phyloP scores from a whole-genome alignment of 495 filamentous ascomycete genomes.

The Talaromyces stipitatus region DNA sequence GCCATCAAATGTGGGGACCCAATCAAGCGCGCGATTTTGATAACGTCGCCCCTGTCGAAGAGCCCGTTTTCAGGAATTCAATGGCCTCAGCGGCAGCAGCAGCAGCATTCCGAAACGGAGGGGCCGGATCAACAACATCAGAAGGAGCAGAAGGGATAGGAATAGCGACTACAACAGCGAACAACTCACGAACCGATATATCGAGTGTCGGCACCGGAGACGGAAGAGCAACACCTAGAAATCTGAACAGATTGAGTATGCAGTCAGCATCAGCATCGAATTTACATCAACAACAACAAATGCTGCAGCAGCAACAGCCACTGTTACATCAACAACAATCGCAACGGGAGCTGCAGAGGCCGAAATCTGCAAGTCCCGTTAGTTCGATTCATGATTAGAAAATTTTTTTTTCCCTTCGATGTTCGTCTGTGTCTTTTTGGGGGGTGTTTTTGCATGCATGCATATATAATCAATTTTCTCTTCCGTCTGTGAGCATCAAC shows the following conservation, averaged over 20 bases:
- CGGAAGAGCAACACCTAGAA: not conserved
- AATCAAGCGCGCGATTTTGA: constrained; percentile 8
- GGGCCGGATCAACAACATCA: not conserved
- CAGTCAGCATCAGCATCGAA: not conserved
- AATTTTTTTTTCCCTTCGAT: not conserved
- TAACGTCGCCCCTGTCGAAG: constrained; percentile 9
- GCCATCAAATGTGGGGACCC: constrained; percentile 11
- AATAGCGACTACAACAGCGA: not conserved
- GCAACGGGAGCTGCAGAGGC: not conserved
- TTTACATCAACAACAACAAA: not conserved
- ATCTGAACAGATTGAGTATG: not conserved
- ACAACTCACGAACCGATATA: constrained; percentile 3
- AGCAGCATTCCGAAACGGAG: not conserved
- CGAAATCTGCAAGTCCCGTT: not conserved
- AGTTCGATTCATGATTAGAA: not conserved
- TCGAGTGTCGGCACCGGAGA: not conserved
- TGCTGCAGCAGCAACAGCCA: not conserved
- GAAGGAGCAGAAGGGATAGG: not conserved
- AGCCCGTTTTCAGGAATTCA: not conserved
- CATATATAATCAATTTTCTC: not conserved
- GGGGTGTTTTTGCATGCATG: not conserved
- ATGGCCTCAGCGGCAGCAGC: not conserved
- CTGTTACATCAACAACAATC: not conserved
- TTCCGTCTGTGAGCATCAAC: not conserved
- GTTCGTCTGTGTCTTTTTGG: not conserved